Conservation (phyloP, 345 rosid genomes). For the Gossypium arboreum region DNA sequence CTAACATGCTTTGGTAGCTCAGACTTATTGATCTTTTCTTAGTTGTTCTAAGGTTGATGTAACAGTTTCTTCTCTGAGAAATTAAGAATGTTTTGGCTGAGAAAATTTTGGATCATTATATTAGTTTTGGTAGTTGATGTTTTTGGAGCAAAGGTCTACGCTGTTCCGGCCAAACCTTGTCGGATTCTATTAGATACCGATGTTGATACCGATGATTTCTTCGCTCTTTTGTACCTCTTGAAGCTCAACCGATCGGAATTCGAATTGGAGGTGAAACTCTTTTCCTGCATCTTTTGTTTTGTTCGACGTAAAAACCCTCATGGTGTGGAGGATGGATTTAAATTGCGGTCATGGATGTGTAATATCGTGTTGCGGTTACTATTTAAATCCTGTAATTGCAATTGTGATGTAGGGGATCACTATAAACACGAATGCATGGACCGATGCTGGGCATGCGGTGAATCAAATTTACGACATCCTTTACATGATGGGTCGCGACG, state of each 20-base stretch:
- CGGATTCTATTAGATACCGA: slow-evolving; percentile 82
- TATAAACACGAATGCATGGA: slow-evolving; percentile 72
- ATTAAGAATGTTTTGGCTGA: slow-evolving; percentile 28
- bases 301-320: neutral
- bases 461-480: slow-evolving; percentile 79
- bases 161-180: slow-evolving; percentile 23
- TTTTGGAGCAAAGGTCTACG: slow-evolving; percentile 16
- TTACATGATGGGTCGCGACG: slow-evolving; percentile 91
- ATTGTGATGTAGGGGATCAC: slow-evolving; percentile 60
- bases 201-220: slow-evolving; percentile 83
- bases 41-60: neutral
- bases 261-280: slow-evolving; percentile 51
- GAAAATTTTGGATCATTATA: slow-evolving; percentile 10
- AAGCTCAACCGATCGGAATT: slow-evolving; percentile 82
- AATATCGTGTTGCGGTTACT: neutral
- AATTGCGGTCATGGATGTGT: neutral
- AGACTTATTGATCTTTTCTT: neutral
- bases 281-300: neutral
- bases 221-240: slow-evolving; percentile 74
- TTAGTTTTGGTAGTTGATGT: slow-evolving; percentile 24
- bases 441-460: slow-evolving; percentile 46
- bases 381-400: neutral
- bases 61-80: slow-evolving; percentile 5
- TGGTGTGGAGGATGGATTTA: neutral
- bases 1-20: neutral